Conservation (phyloP, 768 basidiomycete species). For the Kockovaella imperatae region DNA sequence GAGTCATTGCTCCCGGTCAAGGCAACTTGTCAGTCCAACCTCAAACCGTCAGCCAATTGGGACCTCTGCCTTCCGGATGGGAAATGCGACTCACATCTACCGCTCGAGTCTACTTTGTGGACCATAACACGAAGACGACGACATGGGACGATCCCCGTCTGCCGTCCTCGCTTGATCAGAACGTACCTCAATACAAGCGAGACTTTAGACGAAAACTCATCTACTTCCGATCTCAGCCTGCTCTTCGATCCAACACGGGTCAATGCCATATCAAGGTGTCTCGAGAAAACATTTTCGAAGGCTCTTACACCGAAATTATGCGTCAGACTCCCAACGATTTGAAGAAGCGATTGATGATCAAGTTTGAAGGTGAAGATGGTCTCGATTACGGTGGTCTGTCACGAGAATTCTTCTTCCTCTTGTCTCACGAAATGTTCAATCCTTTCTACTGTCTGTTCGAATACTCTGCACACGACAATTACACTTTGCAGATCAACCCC, state of each 20-base stretch:
- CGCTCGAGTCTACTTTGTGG: slow-evolving; percentile 97
- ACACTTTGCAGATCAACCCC: slow-evolving; percentile 98
- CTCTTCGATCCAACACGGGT: slow-evolving; percentile 93
- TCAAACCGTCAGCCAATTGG: slow-evolving; percentile 91
- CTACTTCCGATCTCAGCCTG: slow-evolving; percentile 98
- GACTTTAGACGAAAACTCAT: slow-evolving; percentile 99
- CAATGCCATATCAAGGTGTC: slow-evolving; percentile 99
- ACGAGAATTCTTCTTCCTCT: slow-evolving; percentile 98
- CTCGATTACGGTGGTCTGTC: slow-evolving; percentile 97
- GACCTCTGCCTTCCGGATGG: slow-evolving; percentile 95
- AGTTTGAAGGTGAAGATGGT: slow-evolving; percentile 98
- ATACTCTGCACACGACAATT: slow-evolving; percentile 99
- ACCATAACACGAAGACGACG: slow-evolving; percentile 99
- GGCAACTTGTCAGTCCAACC: slow-evolving; percentile 78
- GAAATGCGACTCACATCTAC: slow-evolving; percentile 99
- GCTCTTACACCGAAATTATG: slow-evolving; percentile 99
- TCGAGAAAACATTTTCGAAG: slow-evolving; percentile 97
- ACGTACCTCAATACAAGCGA: slow-evolving; percentile 98
- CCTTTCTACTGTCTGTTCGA: slow-evolving; percentile 99
- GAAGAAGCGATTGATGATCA: slow-evolving; percentile 99
- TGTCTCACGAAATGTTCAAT: slow-evolving; percentile 99
- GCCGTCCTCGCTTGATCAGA: slow-evolving; percentile 88
- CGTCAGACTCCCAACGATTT: slow-evolving; percentile 89
- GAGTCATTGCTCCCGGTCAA: slow-evolving; percentile 89
- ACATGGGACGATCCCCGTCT: slow-evolving; percentile 99